Base-by-base conservation (phyloP, 306 rosid species). In the Crotalaria pallida region DNA sequence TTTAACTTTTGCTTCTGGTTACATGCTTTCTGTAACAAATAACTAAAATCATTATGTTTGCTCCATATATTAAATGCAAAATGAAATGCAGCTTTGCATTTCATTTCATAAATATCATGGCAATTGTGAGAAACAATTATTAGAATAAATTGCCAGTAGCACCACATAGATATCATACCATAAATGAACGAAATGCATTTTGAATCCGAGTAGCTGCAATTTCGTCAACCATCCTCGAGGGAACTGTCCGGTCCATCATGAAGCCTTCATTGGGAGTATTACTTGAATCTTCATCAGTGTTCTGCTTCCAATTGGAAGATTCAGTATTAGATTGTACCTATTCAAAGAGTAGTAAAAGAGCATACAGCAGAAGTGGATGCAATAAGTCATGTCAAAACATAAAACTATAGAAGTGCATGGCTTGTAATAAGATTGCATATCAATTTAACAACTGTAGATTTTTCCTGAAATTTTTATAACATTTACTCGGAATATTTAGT, bases 161-260 rank as follows among this genome's bases (percentile, higher is more conserved):
- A 21, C 27, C 16, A 51, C 48, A 44, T 3, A 61, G 43, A 74
- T 48, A 26, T 18, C 52, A 70, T 84, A 82, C 89, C 85, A 66
- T 82, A 65, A 82, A 84, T 63, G 87, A 75, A 19, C 84, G 89
- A 79, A 92, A 88, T 60, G 90, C 91, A 61, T 88, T 75, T 75
- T 92, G 91, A 85, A 85, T 87, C 71, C 82, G 82, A 58, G 88
- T 79, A 36, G 89, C 96, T 53, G 96, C 96, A 64, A 73, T 10
- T 24, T 91, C 65, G 59, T 82, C 74, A 73, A 78, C 23, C 74
- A 79, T 33, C 71, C 64, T 76, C 18, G 62, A 55, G 8, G 85
- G 87, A 58, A 74, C 79, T 11, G 72, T 47, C 1, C 62, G 23
- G 29, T 67, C 79, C 8, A 59, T 44, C 72, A 31, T 66, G 36